Evolutionary conservation across 2,329 filamentous ascomycete genomes (phyloP).

Genomic region (Fusarium protoensiforme): DNA sequence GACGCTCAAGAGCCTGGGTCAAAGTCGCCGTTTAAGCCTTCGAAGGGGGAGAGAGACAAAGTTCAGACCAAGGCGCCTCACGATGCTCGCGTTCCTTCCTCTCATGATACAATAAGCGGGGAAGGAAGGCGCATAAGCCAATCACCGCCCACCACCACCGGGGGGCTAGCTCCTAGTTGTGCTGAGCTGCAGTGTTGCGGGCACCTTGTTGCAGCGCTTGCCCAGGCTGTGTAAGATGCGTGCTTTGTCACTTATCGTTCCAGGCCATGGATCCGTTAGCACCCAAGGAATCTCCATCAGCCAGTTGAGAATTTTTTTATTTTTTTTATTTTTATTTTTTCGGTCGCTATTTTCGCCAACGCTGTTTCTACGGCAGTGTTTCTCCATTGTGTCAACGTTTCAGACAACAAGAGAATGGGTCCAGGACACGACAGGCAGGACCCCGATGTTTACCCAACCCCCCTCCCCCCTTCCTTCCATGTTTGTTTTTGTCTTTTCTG

Average conservation of each 20-base stretch:
- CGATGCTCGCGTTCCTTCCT: conserved; percentile 43
- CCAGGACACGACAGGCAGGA: neutral
- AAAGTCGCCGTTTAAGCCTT: conserved; percentile 38
- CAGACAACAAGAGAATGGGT: conserved; percentile 3
- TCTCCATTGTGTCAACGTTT: conserved; percentile 21
- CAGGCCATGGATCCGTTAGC: neutral
- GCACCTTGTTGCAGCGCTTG: conserved; percentile 18
- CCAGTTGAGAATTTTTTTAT: neutral
- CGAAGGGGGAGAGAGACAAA: conserved; percentile 39
- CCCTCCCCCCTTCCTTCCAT: neutral
- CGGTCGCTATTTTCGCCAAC: conserved; percentile 27
- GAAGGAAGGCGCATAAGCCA: conserved; percentile 40
- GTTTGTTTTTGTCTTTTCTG: conserved; percentile 19
- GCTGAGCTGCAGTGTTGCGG: conserved; percentile 35
- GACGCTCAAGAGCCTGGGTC: conserved; percentile 17
- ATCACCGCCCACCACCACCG: conserved; percentile 42
- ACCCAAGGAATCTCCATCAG: neutral
- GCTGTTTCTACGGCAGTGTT: conserved; percentile 17
- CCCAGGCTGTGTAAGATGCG: conserved; percentile 20
- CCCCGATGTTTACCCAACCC: neutral
- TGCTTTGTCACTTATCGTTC: conserved; percentile 10
- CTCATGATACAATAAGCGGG: conserved; percentile 55
- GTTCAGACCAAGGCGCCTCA: conserved; percentile 40
- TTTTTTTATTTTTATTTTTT: neutral
- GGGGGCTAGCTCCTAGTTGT: conserved; percentile 37